These are phyloP conservation scores for Monosporascus sp. DNA, from an alignment of 2,329 filamentous ascomycete species.

Conservation along the genomic window DNA sequence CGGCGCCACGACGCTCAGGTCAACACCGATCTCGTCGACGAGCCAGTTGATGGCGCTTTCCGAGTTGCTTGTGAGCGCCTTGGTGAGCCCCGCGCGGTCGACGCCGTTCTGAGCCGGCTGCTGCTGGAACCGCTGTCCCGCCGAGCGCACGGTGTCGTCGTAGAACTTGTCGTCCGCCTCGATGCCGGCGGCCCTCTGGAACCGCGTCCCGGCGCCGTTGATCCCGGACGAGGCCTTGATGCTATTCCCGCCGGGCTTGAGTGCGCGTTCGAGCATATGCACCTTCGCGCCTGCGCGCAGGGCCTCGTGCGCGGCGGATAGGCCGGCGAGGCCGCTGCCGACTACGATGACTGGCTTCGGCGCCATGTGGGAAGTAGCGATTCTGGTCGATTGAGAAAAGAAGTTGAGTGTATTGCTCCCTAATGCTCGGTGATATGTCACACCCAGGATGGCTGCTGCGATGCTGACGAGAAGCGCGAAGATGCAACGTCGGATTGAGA, in stretches of 20 bases:
- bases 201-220: conserved; percentile 55
- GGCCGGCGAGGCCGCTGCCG: conserved; percentile 60
- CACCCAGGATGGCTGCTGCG: neutral
- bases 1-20: conserved; percentile 52
- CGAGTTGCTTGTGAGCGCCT: conserved; percentile 42
- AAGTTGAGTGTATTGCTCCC: neutral
- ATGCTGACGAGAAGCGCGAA: neutral
- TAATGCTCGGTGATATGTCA: neutral
- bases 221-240: conserved; percentile 65
- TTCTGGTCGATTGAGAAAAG: neutral
- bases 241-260: conserved; percentile 58
- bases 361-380: neutral
- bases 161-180: conserved; percentile 40
- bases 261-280: conserved; percentile 52
- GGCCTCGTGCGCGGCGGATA: conserved; percentile 54
- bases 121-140: conserved; percentile 36
- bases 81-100: conserved; percentile 40
- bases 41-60: conserved; percentile 51
- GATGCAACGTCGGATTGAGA: neutral
- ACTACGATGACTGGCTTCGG: conserved; percentile 49
- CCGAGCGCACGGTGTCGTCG: conserved; percentile 52
- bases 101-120: conserved; percentile 17
- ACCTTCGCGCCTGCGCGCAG: conserved; percentile 48
- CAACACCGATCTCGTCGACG: conserved; percentile 49
- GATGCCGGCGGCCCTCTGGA: conserved; percentile 39